These are phyloP conservation scores for Backusella australiensis DNA, from an alignment of 192 early-diverging fungal species.

Conservation along the genomic window DNA sequence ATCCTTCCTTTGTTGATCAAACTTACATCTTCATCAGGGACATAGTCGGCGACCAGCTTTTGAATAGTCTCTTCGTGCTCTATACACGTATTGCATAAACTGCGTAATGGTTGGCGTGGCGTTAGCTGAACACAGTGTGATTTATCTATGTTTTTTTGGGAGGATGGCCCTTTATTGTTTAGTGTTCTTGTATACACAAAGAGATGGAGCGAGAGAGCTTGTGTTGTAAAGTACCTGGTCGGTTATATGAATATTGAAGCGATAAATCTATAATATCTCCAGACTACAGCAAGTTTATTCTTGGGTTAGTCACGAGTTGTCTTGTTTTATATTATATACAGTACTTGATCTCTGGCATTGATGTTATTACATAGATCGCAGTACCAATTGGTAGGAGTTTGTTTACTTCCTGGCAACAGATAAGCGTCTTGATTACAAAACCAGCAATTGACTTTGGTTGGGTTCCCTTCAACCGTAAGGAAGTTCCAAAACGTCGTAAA, in stretches of 20 bases:
- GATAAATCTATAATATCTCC: background rate
- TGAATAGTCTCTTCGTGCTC: background rate
- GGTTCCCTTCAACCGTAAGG: background rate
- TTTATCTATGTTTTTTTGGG: background rate
- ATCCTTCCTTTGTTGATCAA: background rate
- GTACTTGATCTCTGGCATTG: conserved; percentile 15
- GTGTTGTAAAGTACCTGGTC: background rate
- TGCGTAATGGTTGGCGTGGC: background rate
- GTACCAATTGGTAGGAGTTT: conserved; percentile 3
- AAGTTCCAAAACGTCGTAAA: background rate
- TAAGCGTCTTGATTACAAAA: conserved; percentile 20
- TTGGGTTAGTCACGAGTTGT: background rate
- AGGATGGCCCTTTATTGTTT: background rate
- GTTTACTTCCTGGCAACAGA: background rate
- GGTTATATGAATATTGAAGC: background rate
- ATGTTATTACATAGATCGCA: conserved; percentile 11
- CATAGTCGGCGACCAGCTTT: background rate
- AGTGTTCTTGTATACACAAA: background rate
- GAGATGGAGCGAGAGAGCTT: background rate
- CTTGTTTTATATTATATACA: background rate
- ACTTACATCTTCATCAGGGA: conserved; percentile 14
- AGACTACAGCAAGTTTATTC: background rate
- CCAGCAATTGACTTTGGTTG: conserved; percentile 21
- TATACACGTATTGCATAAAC: background rate
- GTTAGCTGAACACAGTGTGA: background rate